phyloP scores from a whole-genome alignment of 768 basidiomycete species.

The Cyathus striatus region DNA sequence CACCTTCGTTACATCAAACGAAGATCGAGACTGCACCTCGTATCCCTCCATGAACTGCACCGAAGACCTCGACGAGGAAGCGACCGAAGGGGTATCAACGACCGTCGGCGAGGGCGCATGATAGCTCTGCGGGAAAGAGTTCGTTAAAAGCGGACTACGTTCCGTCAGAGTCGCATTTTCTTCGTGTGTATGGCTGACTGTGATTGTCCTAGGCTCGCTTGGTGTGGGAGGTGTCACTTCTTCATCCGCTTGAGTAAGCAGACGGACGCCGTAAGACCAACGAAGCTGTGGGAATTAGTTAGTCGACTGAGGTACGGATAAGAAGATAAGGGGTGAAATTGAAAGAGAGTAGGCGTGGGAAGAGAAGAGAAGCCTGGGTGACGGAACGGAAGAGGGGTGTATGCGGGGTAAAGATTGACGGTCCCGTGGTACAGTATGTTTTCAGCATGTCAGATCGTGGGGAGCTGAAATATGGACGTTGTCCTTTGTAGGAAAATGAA shows the following conservation, averaged over 20 bases:
- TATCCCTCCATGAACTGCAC: no score
- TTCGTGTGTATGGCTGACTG: not conserved
- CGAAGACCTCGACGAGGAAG: no score
- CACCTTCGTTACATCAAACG: constrained; percentile 2
- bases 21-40: constrained; percentile 8
- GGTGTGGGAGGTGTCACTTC: constrained; percentile 12
- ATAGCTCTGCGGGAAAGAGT: not conserved
- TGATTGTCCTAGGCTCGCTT: not conserved
- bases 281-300: constrained; percentile 59
- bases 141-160: not conserved
- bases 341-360: not conserved
- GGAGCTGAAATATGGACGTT: no score
- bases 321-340: not conserved
- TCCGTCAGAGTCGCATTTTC: constrained; percentile 10
- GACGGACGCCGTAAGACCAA: constrained; percentile 89
- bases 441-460: no score
- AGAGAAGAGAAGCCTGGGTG: no score
- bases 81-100: constrained; percentile 1
- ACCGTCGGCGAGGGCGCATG: not conserved
- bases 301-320: not conserved
- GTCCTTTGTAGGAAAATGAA: no score
- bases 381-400: no score
- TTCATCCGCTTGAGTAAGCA: constrained; percentile 69
- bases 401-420: no score
- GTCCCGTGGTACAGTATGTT: no score